phyloP scores from a whole-genome alignment of 129 eudicot genomes.

The Saposhnikovia divaricata region DNA sequence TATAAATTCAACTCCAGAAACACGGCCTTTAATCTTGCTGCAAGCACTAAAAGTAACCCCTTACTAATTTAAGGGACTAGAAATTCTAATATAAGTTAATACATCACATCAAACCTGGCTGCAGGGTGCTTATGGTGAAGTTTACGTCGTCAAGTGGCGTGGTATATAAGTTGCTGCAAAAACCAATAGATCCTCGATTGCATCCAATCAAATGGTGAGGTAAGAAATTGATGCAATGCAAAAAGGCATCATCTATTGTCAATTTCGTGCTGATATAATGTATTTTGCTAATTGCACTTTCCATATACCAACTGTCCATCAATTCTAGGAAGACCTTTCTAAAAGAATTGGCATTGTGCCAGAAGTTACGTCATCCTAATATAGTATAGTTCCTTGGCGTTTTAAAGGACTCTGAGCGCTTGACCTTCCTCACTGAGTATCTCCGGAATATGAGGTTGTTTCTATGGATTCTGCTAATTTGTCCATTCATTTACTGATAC shows the following conservation, averaged over 20 bases:
- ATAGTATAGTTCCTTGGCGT: conserved; percentile 75
- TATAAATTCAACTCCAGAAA: not conserved
- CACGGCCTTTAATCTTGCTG: not conserved
- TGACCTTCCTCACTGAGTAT: conserved; percentile 55
- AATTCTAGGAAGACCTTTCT: conserved; percentile 44
- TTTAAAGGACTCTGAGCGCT: conserved; percentile 47
- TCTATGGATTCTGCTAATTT: not conserved
- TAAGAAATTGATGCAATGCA: conserved; percentile 16
- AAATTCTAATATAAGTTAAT: not conserved
- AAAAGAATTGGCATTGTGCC: conserved; percentile 62
- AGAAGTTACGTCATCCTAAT: conserved; percentile 59
- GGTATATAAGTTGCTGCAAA: conserved; percentile 73
- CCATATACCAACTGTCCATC: not conserved
- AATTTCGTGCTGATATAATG: not conserved
- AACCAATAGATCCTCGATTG: conserved; percentile 56
- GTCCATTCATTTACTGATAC: not conserved
- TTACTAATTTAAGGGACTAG: not conserved
- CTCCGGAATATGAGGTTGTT: conserved; percentile 38
- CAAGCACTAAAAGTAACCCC: not conserved
- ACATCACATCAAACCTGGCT: conserved; percentile 15
- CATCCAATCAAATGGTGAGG: conserved; percentile 57
- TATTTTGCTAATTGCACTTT: not conserved
- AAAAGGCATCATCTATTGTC: not conserved
- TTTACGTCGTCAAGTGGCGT: conserved; percentile 66
- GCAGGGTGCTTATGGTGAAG: conserved; percentile 72